phyloP scores from a whole-genome alignment of 2,329 filamentous ascomycete genomes.

The Purpureocillium takamizusanense region DNA sequence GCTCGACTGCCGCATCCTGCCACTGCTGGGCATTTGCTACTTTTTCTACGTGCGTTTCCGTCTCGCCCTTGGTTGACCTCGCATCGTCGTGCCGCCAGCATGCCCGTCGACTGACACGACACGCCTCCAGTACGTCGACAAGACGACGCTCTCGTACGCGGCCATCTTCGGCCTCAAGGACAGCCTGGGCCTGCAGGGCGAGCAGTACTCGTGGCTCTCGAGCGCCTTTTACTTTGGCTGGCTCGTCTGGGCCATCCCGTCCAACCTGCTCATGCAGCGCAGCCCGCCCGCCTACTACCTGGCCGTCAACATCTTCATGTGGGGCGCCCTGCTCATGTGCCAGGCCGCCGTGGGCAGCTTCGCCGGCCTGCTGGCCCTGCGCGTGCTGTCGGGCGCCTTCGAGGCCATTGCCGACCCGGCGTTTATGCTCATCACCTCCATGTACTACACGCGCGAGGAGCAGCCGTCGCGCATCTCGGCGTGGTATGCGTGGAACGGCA shows the following conservation, averaged over 20 bases:
- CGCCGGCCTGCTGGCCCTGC: conserved; percentile 40
- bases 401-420: conserved; percentile 41
- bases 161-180: conserved; percentile 56
- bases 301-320: conserved; percentile 43
- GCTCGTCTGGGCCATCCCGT: conserved; percentile 25
- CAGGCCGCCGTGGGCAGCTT: conserved; percentile 51
- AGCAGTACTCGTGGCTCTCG: conserved; percentile 41
- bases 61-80: not conserved
- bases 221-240: conserved; percentile 28
- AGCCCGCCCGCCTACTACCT: conserved; percentile 26
- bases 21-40: conserved; percentile 28
- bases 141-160: conserved; percentile 53
- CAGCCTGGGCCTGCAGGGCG: conserved; percentile 46
- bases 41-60: conserved; percentile 23
- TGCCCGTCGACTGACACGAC: no score
- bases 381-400: conserved; percentile 55
- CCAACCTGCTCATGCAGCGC: conserved; percentile 21
- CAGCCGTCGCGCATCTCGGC: conserved; percentile 51
- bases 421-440: conserved; percentile 56
- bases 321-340: conserved; percentile 34
- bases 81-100: no score
- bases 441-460: conserved; percentile 56
- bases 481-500: conserved; percentile 51
- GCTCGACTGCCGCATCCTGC: conserved; percentile 27
- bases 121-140: conserved; percentile 18